phyloP scores from a whole-genome alignment of 163 green algal species.

The Trebouxia gelatinosa region DNA sequence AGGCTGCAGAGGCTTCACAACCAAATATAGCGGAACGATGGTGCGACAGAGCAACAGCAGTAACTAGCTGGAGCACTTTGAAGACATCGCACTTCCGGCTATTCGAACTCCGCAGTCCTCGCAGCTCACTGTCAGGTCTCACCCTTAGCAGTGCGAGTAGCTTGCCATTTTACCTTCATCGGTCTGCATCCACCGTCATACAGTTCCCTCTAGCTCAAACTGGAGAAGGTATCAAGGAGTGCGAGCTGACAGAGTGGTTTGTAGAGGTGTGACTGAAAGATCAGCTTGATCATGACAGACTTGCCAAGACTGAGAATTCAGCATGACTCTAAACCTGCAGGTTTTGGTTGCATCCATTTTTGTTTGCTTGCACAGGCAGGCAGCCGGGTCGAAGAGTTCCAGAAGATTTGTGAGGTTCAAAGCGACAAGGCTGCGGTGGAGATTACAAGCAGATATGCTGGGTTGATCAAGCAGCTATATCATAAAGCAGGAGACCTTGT shows the following conservation, averaged over 20 bases:
- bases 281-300: neutral
- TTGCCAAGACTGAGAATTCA: no score
- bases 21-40: no score
- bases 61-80: no score
- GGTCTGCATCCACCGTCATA: neutral
- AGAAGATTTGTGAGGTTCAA: constrained; percentile 84
- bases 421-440: constrained; percentile 89
- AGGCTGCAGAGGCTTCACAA: no score
- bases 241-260: constrained; percentile 86
- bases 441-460: constrained; percentile 84
- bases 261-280: constrained; percentile 54
- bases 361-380: constrained; percentile 46
- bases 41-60: no score
- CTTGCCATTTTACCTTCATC: no score
- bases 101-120: no score
- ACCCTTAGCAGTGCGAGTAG: no score
- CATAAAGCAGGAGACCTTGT: constrained; percentile 72
- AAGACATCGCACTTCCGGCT: no score
- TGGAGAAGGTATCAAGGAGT: constrained; percentile 92
- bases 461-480: constrained; percentile 62
- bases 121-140: no score
- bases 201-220: constrained; percentile 77
- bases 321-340: no score
- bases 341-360: constrained; percentile 27
- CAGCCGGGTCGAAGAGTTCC: constrained; percentile 74